These are phyloP conservation scores for Malassezia japonica DNA, from an alignment of 1,284 basidiomycete genomes.

Conservation along the genomic window DNA sequence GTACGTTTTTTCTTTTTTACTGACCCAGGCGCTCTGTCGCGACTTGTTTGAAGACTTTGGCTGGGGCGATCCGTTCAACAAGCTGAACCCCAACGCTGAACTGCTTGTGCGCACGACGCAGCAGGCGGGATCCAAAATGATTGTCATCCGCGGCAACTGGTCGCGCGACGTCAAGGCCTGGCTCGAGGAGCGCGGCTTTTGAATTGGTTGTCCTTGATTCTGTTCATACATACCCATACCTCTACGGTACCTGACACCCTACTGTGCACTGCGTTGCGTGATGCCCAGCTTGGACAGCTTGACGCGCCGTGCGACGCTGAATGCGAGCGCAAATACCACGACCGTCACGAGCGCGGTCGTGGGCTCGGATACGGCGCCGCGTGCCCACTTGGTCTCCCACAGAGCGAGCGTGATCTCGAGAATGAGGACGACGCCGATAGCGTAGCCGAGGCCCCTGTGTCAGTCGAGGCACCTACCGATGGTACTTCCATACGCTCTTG, in stretches of 20 bases:
- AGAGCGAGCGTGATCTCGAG: slow-evolving; percentile 6
- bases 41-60: slow-evolving; percentile 17
- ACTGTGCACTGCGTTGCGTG: no score
- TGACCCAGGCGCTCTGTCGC: slow-evolving; percentile 11
- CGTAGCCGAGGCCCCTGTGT: slow-evolving; percentile 9
- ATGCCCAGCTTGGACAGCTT: not conserved
- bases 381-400: slow-evolving; percentile 11
- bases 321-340: not conserved
- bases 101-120: slow-evolving; percentile 2
- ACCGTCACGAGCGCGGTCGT: not conserved
- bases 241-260: no score
- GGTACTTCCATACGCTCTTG: slow-evolving; percentile 12
- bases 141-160: slow-evolving; percentile 10
- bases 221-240: not conserved
- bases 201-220: no score
- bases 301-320: slow-evolving; percentile 4
- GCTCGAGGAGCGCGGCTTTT: slow-evolving; percentile 18
- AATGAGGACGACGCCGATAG: not conserved
- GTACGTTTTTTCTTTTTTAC: slow-evolving; percentile 15
- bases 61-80: slow-evolving; percentile 16
- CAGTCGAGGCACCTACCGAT: slow-evolving; percentile 7
- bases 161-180: slow-evolving; percentile 13
- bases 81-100: slow-evolving; percentile 1
- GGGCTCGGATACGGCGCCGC: not conserved
- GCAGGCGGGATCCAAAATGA: slow-evolving; percentile 3